Evolutionary conservation across 106 monocot species (phyloP).

Genomic region (Dactylorhiza incarnata): DNA sequence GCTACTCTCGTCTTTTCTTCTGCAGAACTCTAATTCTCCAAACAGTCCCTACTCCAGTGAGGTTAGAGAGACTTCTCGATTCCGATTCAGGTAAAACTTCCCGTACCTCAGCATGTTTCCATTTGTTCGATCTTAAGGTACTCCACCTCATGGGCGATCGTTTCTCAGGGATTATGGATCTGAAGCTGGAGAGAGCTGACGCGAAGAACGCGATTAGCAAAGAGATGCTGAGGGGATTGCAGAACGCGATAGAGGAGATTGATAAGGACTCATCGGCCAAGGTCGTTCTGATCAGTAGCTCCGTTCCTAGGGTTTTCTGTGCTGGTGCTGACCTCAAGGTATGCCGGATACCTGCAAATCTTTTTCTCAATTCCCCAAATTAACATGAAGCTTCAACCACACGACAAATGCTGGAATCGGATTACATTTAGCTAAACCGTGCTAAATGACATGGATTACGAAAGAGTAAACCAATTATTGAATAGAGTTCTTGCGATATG

Average conservation of each 20-base stretch:
- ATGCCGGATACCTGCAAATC: too few species aligned
- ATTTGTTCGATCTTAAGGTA: not conserved
- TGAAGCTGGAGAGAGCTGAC: slow-evolving; percentile 71
- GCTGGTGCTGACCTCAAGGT: slow-evolving; percentile 99
- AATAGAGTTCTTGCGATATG: not conserved
- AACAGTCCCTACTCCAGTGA: slow-evolving; percentile 30
- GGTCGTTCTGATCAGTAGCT: slow-evolving; percentile 70
- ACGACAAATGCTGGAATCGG: too few species aligned
- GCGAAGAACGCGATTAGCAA: slow-evolving; percentile 92
- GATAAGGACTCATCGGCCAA: slow-evolving; percentile 51
- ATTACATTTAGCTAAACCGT: not conserved
- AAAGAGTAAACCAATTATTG: not conserved
- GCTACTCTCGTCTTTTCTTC: not conserved
- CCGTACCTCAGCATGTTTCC: not conserved
- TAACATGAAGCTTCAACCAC: too few species aligned
- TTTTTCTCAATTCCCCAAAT: too few species aligned
- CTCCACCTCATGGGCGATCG: not conserved
- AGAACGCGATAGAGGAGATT: slow-evolving; percentile 40
- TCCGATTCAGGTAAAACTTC: slow-evolving; percentile 48
- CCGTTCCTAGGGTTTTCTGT: slow-evolving; percentile 79
- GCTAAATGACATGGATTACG: not conserved
- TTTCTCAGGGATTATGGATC: slow-evolving; percentile 63
- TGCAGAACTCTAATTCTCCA: slow-evolving; percentile 53
- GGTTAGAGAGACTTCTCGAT: slow-evolving; percentile 48
- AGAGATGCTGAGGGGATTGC: slow-evolving; percentile 62